Conservation (phyloP, 345 rosid species). For the Physaria fendleri region DNA sequence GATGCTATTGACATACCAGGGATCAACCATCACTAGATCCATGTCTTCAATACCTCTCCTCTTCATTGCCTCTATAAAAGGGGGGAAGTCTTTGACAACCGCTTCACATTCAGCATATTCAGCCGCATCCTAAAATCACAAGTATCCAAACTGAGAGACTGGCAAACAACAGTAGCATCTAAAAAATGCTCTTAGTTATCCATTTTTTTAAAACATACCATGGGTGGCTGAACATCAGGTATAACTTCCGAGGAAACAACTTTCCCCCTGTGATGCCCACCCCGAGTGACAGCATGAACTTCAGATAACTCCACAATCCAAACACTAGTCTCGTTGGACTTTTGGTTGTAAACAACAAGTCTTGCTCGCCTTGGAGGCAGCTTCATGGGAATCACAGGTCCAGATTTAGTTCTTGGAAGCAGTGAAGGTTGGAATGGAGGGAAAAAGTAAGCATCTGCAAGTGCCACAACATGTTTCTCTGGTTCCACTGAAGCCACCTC, state of each 20-base stretch:
- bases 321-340: slow-evolving; percentile 73
- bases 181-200: slow-evolving; percentile 12
- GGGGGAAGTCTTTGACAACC: slow-evolving; percentile 70
- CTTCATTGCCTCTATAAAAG: slow-evolving; percentile 80
- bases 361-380: slow-evolving; percentile 88
- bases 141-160: slow-evolving; percentile 5
- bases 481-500: slow-evolving; percentile 89
- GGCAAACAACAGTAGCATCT: slow-evolving; percentile 4
- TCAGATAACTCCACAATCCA: slow-evolving; percentile 83
- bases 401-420: slow-evolving; percentile 77
- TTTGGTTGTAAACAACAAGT: slow-evolving; percentile 72
- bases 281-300: slow-evolving; percentile 87
- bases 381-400: slow-evolving; percentile 74
- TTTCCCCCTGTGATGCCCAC: slow-evolving; percentile 94
- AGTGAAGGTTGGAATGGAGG: slow-evolving; percentile 93
- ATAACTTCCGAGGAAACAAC: slow-evolving; percentile 66
- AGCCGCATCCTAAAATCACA: slow-evolving; percentile 52
- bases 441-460: slow-evolving; percentile 91
- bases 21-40: slow-evolving; percentile 92
- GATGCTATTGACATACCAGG: slow-evolving; percentile 46
- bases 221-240: slow-evolving; percentile 90
- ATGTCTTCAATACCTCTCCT: slow-evolving; percentile 88
- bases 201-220: slow-evolving; percentile 43
- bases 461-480: slow-evolving; percentile 68
- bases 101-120: slow-evolving; percentile 96